phyloP scores from a whole-genome alignment of 2,329 filamentous ascomycete species.

The Didymella glomerata region DNA sequence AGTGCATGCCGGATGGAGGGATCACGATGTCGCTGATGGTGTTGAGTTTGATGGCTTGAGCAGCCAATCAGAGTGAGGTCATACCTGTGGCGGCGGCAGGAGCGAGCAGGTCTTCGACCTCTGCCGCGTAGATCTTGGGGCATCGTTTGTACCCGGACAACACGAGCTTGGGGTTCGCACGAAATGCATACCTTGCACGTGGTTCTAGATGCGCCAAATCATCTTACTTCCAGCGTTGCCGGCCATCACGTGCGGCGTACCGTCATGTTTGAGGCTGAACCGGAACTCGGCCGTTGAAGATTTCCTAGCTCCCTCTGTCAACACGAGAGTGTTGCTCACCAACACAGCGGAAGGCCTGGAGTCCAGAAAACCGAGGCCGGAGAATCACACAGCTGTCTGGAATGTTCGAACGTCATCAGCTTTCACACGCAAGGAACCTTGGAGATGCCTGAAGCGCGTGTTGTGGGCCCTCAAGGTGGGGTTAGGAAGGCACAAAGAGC shows the following conservation, averaged over 20 bases:
- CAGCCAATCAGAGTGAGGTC: slow-evolving; percentile 4
- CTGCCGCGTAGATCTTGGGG: not conserved
- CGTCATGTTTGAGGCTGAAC: slow-evolving; percentile 5
- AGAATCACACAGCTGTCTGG: slow-evolving; percentile 6
- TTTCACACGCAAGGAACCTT: slow-evolving; percentile 14
- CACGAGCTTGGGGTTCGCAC: not conserved
- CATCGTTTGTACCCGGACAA: not conserved
- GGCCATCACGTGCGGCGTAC: slow-evolving; percentile 2
- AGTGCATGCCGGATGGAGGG: not conserved
- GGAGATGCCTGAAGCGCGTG: not conserved
- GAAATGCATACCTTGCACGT: not conserved
- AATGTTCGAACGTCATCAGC: slow-evolving; percentile 23
- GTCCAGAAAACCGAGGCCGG: not conserved
- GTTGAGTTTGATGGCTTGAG: slow-evolving; percentile 1
- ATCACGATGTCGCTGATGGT: not conserved
- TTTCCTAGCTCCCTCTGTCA: slow-evolving; percentile 7
- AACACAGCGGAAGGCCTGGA: slow-evolving; percentile 14
- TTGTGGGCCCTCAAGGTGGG: slow-evolving; percentile 13
- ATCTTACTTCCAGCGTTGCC: slow-evolving; percentile 7
- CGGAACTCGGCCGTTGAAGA: slow-evolving; percentile 12
- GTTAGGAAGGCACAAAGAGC: slow-evolving; percentile 7
- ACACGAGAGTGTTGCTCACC: not conserved
- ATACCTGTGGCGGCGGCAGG: not conserved
- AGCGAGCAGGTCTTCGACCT: not conserved
- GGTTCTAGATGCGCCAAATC: not conserved